Conservation (phyloP, 495 filamentous ascomycete species). For the Aspergillus hancockii region DNA sequence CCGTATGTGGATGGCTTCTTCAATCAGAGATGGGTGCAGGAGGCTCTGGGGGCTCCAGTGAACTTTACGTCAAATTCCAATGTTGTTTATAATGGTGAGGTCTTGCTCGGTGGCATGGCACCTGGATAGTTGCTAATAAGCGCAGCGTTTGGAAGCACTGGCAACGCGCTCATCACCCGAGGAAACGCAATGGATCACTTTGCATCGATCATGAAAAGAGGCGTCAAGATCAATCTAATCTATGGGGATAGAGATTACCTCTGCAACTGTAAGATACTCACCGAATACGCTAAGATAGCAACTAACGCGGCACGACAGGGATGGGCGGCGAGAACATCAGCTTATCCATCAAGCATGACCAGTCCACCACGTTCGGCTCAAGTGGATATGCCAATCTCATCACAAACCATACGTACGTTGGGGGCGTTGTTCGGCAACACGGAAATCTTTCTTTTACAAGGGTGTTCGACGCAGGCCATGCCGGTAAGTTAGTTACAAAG, state of each 20-base stretch:
- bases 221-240: slow-evolving; percentile 1
- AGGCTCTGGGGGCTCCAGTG: background rate
- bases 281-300: background rate
- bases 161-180: slow-evolving; percentile 4
- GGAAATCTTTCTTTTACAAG: slow-evolving; percentile 1
- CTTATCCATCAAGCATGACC: background rate
- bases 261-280: background rate
- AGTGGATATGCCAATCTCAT: background rate
- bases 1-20: slow-evolving; percentile 2
- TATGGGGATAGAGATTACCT: slow-evolving; percentile 3
- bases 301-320: background rate
- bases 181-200: slow-evolving; percentile 1
- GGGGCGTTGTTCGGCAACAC: background rate
- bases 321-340: slow-evolving; percentile 3
- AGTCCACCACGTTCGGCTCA: background rate
- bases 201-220: background rate
- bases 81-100: background rate
- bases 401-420: background rate
- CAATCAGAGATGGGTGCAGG: background rate
- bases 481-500: background rate
- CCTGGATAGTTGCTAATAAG: background rate
- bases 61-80: background rate
- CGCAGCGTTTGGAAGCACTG: background rate
- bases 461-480: background rate
- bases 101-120: background rate